These are phyloP conservation scores for Davidsoniella virescens DNA, from an alignment of 2,329 filamentous ascomycete species.

Conservation along the genomic window DNA sequence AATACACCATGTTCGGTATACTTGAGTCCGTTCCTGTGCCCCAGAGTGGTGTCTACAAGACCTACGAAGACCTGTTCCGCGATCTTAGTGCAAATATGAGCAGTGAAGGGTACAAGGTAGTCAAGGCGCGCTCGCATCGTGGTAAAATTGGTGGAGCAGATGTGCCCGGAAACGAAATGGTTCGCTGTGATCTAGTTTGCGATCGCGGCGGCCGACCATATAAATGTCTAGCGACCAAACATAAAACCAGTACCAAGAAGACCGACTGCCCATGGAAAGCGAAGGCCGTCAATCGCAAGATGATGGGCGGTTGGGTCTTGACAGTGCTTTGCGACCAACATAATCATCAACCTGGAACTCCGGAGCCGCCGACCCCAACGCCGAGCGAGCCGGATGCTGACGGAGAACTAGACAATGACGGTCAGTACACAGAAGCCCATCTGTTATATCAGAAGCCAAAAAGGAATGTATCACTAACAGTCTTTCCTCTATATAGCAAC, in stretches of 20 bases:
- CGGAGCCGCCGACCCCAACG: conserved; percentile 25
- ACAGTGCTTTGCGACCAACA: conserved; percentile 28
- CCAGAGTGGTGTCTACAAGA: conserved; percentile 22
- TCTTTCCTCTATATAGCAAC: not conserved
- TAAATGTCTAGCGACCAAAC: conserved; percentile 28
- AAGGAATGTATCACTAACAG: too few species aligned
- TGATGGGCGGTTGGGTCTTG: conserved; percentile 28
- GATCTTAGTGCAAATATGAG: conserved; percentile 26
- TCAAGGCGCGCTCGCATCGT: conserved; percentile 28
- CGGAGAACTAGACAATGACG: conserved; percentile 17
- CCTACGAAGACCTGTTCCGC: conserved; percentile 27
- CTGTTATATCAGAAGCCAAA: not conserved
- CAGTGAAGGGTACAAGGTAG: conserved; percentile 30
- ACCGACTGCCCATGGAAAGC: conserved; percentile 30
- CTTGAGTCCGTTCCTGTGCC: conserved; percentile 25
- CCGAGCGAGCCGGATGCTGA: conserved; percentile 22
- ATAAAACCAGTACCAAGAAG: conserved; percentile 30
- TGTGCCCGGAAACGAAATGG: conserved; percentile 26
- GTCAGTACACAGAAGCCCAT: not conserved
- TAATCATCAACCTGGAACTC: conserved; percentile 29
- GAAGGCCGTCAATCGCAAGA: conserved; percentile 28
- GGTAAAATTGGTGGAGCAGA: conserved; percentile 25
- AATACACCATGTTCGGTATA: conserved; percentile 27
- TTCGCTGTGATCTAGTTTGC: conserved; percentile 30
- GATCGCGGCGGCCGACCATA: conserved; percentile 29